Evolutionary conservation across 2,329 filamentous ascomycete species (phyloP), one percentile per base, ranked within the genome.

Genomic region (Bipolaris cookei): DNA sequence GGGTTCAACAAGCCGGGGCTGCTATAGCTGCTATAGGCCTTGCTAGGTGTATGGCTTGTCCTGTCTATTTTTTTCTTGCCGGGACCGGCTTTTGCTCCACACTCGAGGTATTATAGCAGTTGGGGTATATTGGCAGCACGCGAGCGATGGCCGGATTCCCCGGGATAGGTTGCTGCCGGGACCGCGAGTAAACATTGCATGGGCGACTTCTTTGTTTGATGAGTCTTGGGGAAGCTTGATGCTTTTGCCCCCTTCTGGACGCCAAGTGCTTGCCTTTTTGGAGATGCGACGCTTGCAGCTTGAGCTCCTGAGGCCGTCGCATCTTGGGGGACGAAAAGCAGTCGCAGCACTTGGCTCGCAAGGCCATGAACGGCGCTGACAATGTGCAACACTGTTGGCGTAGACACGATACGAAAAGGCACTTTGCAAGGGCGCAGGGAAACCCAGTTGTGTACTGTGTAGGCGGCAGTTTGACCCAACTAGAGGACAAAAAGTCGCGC

Each of bases 201-300:
- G 47, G 63, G 61, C 64, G 58, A 58, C 55, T 64, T 46, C 34
- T 49, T 43, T 41, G 42, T 57, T 63, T 67, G 66, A 67, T 67
- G 66, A 67, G 62, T 66, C 63, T 53, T 56, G 54, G 61, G 59
- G 53, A 63, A 56, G 64, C 62, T 64, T 66, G 67, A 69, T 64
- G 67, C 59, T 56, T 59, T 61, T 18, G 43, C 41, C 51, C 41
- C 51, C 48, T 65, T 62, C 62, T 65, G 54, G 54, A 65, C 55
- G 70, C 70, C 68, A 70, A 72, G 67, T 54, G 58, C 51, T 45
- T 54, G 42, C 59, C 61, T 64, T 57, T 58, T 28, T 59, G 51
- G 61, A 28, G 20, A 42, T 65, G 63, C 59, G 62, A 68, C 64
- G 64, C 44, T 32, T 59, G 35, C 35, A n/a, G n/a, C 35, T 8